Evolutionary conservation across 306 rosid species (phyloP).

Genomic region (Mimosa pudica): DNA sequence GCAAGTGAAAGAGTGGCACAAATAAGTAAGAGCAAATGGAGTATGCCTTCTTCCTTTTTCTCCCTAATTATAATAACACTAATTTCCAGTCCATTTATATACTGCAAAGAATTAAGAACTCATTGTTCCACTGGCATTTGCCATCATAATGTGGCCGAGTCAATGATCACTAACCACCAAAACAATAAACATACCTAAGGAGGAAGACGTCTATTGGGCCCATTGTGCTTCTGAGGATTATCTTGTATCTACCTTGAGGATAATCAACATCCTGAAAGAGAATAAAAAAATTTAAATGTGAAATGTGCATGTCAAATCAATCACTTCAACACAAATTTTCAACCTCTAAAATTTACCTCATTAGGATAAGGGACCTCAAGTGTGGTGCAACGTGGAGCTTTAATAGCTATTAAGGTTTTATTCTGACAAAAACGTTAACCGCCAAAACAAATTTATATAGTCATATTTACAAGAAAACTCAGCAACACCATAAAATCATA

Average conservation of each 20-base stretch:
- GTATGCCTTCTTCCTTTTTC: not conserved
- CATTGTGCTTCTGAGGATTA: constrained; percentile 95
- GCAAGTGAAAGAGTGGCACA: not conserved
- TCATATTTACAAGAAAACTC: constrained; percentile 28
- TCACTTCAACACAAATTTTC: constrained; percentile 1
- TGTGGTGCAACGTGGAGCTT: constrained; percentile 98
- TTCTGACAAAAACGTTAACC: constrained; percentile 58
- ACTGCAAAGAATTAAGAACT: not conserved
- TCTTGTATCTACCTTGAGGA: constrained; percentile 94
- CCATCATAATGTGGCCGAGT: constrained; percentile 22
- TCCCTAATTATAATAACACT: not conserved
- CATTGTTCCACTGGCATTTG: constrained; percentile 30
- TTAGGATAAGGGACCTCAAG: constrained; percentile 99
- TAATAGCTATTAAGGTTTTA: constrained; percentile 95
- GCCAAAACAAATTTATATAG: constrained; percentile 22
- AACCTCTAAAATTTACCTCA: constrained; percentile 64
- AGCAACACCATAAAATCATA: constrained; percentile 9
- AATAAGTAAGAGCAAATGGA: not conserved
- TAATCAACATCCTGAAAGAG: constrained; percentile 80
- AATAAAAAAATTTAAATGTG: constrained; percentile 38
- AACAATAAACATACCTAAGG: constrained; percentile 67
- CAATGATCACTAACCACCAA: constrained; percentile 22
- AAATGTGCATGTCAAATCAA: constrained; percentile 29
- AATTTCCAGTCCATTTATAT: not conserved
- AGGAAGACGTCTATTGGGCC: constrained; percentile 98